These are phyloP conservation scores for Cladophialophora immunda DNA, from an alignment of 2,329 filamentous ascomycete genomes.

Conservation along the genomic window DNA sequence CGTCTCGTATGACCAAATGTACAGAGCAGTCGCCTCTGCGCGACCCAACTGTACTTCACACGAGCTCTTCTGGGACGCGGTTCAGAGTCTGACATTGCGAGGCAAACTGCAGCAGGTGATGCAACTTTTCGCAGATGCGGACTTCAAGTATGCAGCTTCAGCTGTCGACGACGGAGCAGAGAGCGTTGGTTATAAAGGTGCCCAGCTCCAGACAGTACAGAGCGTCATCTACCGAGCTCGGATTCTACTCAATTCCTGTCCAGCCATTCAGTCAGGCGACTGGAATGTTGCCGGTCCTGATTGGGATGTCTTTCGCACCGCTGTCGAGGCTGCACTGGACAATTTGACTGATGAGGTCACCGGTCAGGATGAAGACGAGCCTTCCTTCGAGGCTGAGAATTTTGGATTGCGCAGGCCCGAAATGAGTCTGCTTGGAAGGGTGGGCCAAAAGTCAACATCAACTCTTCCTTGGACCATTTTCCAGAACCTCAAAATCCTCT, in stretches of 20 bases:
- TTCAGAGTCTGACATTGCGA: conserved; percentile 77
- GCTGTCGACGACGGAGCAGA: conserved; percentile 69
- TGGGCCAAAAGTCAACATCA: conserved; percentile 30
- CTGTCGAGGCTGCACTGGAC: conserved; percentile 73
- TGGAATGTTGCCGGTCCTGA: conserved; percentile 86
- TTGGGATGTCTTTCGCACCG: conserved; percentile 84
- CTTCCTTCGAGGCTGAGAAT: conserved; percentile 58
- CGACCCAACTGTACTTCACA: conserved; percentile 79
- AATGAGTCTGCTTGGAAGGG: conserved; percentile 25
- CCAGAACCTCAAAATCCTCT: conserved; percentile 81
- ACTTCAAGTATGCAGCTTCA: conserved; percentile 78
- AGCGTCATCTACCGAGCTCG: conserved; percentile 74
- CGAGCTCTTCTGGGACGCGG: conserved; percentile 81
- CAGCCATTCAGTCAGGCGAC: conserved; percentile 68
- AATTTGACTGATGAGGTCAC: conserved; percentile 82
- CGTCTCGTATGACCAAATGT: conserved; percentile 73
- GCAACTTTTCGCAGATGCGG: conserved; percentile 75
- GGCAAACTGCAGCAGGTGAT: conserved; percentile 75
- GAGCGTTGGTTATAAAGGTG: conserved; percentile 74
- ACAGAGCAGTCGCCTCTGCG: conserved; percentile 69
- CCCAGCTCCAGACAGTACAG: conserved; percentile 80
- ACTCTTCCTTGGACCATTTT: conserved; percentile 66
- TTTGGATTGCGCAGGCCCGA: conserved; percentile 50
- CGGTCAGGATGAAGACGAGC: conserved; percentile 65
- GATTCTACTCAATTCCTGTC: conserved; percentile 75